These are phyloP conservation scores for Coelastrella sp. DNA, from an alignment of 139 green algal species.

Conservation along the genomic window DNA sequence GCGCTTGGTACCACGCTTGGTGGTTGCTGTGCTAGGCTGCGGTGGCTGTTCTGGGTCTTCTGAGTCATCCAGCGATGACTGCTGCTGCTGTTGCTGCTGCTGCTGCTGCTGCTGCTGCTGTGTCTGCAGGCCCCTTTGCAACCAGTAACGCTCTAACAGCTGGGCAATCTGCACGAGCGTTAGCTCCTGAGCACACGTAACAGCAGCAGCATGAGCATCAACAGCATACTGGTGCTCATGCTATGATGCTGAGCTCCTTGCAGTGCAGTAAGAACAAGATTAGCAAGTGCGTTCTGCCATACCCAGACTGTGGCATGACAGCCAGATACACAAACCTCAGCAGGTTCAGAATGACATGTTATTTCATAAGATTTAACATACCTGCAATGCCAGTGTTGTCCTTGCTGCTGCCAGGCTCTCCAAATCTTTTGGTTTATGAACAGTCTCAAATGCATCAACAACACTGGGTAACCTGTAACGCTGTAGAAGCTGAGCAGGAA, in stretches of 20 bases:
- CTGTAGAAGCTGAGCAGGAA: constrained; percentile 50
- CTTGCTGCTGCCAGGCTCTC: constrained; percentile 53
- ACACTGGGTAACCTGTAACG: constrained; percentile 23
- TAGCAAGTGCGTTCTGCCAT: not conserved
- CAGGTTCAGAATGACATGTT: not conserved
- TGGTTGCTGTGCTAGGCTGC: too few species aligned
- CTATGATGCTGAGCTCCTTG: not conserved
- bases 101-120: constrained; percentile 17
- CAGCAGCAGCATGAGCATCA: not conserved
- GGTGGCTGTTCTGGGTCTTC: too few species aligned
- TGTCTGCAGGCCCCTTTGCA: not conserved
- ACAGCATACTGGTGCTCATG: not conserved
- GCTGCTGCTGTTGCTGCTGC: constrained; percentile 21
- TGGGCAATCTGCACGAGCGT: constrained; percentile 85
- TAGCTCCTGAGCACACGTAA: constrained; percentile 74
- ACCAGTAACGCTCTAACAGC: constrained; percentile 57
- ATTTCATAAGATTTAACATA: not conserved
- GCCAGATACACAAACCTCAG: not conserved
- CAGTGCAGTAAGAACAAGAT: not conserved
- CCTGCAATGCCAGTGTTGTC: constrained; percentile 77
- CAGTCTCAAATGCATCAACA: constrained; percentile 57
- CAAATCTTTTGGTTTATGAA: constrained; percentile 66
- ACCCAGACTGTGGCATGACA: not conserved
- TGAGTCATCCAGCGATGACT: too few species aligned
- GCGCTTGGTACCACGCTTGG: not conserved